Percentiles rank a stretch among this genome's conserved stretches.
Conservation (phyloP, 2,329 filamentous ascomycete species). For the Alternaria brassicicola region DNA sequence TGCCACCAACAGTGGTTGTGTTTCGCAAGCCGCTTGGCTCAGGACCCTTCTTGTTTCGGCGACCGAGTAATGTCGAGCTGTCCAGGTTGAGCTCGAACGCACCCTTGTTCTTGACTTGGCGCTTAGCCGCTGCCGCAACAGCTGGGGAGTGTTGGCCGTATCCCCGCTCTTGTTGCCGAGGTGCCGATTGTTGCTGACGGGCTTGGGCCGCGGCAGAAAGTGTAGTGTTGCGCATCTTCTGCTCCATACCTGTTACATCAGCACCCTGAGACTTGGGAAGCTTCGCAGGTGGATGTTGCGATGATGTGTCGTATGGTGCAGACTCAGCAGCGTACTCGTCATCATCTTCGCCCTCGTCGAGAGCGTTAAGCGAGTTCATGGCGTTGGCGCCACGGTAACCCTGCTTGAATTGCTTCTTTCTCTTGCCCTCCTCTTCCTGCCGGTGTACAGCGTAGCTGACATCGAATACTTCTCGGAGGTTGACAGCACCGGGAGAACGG, state of each 20-base stretch:
- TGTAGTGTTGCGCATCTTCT: slow-evolving; percentile 83
- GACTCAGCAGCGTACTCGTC: slow-evolving; percentile 71
- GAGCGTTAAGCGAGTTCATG: slow-evolving; percentile 68
- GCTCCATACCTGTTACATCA: slow-evolving; percentile 77
- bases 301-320: slow-evolving; percentile 58
- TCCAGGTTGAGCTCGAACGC: slow-evolving; percentile 92
- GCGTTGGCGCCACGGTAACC: slow-evolving; percentile 68
- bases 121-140: slow-evolving; percentile 81
- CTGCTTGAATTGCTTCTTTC: slow-evolving; percentile 81
- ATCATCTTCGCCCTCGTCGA: slow-evolving; percentile 69
- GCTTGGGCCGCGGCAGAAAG: slow-evolving; percentile 70
- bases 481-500: slow-evolving; percentile 92
- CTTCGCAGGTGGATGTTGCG: slow-evolving; percentile 62
- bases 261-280: slow-evolving; percentile 69
- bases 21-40: slow-evolving; percentile 55
- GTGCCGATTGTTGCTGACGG: slow-evolving; percentile 56
- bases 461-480: slow-evolving; percentile 95
- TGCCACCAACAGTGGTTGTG: slow-evolving; percentile 45
- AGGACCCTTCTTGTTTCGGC: slow-evolving; percentile 61
- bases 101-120: slow-evolving; percentile 78
- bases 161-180: slow-evolving; percentile 63
- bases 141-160: slow-evolving; percentile 89
- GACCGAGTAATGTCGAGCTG: slow-evolving; percentile 85
- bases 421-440: slow-evolving; percentile 94
- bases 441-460: slow-evolving; percentile 97